Evolutionary conservation across 2,329 filamentous ascomycete species (phyloP).

Genomic region (Ophiocordyceps australis): DNA sequence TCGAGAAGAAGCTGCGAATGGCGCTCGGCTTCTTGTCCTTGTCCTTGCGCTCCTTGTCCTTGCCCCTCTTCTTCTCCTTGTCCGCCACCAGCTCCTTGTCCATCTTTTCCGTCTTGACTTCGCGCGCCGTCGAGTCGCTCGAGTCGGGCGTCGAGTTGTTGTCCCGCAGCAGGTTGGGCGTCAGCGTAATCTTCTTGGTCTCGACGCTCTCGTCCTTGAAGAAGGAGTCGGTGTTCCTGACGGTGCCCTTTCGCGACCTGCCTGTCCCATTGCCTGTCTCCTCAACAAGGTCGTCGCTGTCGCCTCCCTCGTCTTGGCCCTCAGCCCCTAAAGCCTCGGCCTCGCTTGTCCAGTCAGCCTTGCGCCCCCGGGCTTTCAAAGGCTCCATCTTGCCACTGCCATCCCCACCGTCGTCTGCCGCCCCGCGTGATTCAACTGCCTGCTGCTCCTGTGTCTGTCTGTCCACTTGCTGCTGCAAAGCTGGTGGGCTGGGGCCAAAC

Average conservation of each 20-base stretch:
- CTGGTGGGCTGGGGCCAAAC: slow-evolving; percentile 15
- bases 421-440: no score
- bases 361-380: slow-evolving; percentile 28
- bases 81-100: slow-evolving; percentile 39
- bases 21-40: slow-evolving; percentile 45
- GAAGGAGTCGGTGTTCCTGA: slow-evolving; percentile 88
- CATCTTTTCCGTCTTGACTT: slow-evolving; percentile 47
- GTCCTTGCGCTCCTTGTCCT: slow-evolving; percentile 54
- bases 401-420: slow-evolving; percentile 20
- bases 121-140: no score
- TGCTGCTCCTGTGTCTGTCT: slow-evolving; percentile 14
- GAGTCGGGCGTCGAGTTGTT: slow-evolving; percentile 42
- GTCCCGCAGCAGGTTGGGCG: slow-evolving; percentile 78
- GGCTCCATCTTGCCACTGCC: slow-evolving; percentile 37
- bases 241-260: slow-evolving; percentile 66
- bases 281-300: slow-evolving; percentile 51
- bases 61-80: slow-evolving; percentile 60
- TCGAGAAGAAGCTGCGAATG: slow-evolving; percentile 42
- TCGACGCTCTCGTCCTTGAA: slow-evolving; percentile 93
- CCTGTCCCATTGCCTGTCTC: slow-evolving; percentile 29
- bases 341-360: no score
- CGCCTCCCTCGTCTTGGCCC: slow-evolving; percentile 17
- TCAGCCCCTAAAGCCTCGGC: no score
- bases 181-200: slow-evolving; percentile 93
- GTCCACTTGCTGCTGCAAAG: slow-evolving; percentile 11